phyloP scores from a whole-genome alignment of 1,139 yeast species.

The Pichia terricola region DNA sequence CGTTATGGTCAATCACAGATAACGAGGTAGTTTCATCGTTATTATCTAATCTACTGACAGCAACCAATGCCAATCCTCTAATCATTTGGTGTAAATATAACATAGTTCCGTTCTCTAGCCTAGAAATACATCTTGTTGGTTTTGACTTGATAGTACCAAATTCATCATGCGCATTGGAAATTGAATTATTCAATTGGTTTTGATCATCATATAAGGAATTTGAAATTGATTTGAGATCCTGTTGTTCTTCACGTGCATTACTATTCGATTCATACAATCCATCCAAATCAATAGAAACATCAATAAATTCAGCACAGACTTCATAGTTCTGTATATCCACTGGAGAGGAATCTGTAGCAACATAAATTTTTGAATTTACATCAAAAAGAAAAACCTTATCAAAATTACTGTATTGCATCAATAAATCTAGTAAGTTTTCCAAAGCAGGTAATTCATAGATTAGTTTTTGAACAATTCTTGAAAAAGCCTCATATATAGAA shows the following conservation, averaged over 20 bases:
- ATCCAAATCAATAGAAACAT: slow-evolving; percentile 83
- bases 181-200: slow-evolving; percentile 1
- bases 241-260: not conserved
- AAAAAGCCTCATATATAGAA: slow-evolving; percentile 90
- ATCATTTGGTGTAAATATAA: slow-evolving; percentile 86
- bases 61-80: slow-evolving; percentile 84
- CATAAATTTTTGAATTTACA: slow-evolving; percentile 86
- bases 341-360: slow-evolving; percentile 93
- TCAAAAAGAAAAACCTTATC: slow-evolving; percentile 92
- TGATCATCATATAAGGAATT: slow-evolving; percentile 7
- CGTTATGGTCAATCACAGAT: slow-evolving; percentile 83
- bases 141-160: slow-evolving; percentile 7
- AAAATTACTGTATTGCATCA: slow-evolving; percentile 81
- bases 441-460: slow-evolving; percentile 82
- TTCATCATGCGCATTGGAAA: not conserved
- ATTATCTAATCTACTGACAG: slow-evolving; percentile 60
- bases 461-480: slow-evolving; percentile 83
- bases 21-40: slow-evolving; percentile 30
- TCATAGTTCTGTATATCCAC: slow-evolving; percentile 94
- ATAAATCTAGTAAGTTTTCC: slow-evolving; percentile 79
- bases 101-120: slow-evolving; percentile 71
- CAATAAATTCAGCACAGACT: slow-evolving; percentile 94
- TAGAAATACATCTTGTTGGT: slow-evolving; percentile 60
- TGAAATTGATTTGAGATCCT: slow-evolving; percentile 5
- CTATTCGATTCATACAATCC: slow-evolving; percentile 44